Evolutionary conservation across 768 basidiomycete species (phyloP).

Genomic region (Boletus rubroflammeus): DNA sequence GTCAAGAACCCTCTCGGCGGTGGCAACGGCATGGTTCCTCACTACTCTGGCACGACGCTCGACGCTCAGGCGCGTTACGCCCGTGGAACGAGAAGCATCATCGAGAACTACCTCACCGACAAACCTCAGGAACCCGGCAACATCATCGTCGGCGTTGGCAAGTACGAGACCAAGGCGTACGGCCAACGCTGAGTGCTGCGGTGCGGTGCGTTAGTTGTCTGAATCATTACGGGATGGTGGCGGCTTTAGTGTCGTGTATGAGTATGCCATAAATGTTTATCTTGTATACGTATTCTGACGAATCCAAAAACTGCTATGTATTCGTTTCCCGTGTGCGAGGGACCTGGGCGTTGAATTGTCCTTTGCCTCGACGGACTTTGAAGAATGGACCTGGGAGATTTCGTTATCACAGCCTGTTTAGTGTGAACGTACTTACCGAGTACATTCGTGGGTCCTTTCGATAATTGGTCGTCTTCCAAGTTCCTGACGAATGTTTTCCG

Average conservation of each 20-base stretch:
- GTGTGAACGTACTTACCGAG: not conserved
- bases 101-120: conserved; percentile 61
- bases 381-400: not conserved
- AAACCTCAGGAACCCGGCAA: conserved; percentile 74
- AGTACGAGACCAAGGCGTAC: conserved; percentile 48
- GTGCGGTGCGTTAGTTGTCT: not conserved
- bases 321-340: not conserved
- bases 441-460: not conserved
- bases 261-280: not conserved
- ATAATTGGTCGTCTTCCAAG: not conserved
- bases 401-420: too few relatives aligned
- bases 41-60: conserved; percentile 85
- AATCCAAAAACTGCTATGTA: not conserved
- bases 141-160: conserved; percentile 73
- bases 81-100: conserved; percentile 61
- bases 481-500: not conserved
- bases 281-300: not conserved
- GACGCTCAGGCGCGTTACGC: conserved; percentile 90
- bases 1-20: conserved; percentile 77
- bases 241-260: not conserved
- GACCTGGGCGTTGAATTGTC: not conserved
- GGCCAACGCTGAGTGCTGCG: conserved; percentile 15
- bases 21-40: conserved; percentile 89
- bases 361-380: too few relatives aligned
- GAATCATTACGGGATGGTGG: not conserved